Evolutionary conservation across 257 asterid species (phyloP), one percentile per base, ranked within the genome.

Genomic region (Jasminum sambac): DNA sequence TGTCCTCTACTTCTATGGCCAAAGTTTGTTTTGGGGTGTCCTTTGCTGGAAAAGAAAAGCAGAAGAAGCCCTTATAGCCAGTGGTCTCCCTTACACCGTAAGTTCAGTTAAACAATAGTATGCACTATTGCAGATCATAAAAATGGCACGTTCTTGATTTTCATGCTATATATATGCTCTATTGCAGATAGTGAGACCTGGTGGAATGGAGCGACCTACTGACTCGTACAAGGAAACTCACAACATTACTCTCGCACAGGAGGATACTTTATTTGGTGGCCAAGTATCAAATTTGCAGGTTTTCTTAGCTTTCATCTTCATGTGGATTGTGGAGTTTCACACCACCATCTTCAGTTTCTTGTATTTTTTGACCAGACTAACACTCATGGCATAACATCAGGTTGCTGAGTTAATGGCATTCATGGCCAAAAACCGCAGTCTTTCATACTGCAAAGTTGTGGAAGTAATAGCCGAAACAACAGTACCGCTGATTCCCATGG

Each of bases 121-220:
- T 37, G 37, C 62, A 44, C 8, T 59, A 6, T 65, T 36, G n/a
- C n/a, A 17, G 26, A 67, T 55, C 38, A 25, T 26, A 65, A 63
- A 34, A 63, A 34, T 65, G 11, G 6, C 36, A 30, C 10, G 48
- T 60, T 24, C 17, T 42, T 40, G 38, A 13, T 46, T 55, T 72
- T 60, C 19, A 34, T 37, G 5, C 17, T 25, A 5, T 61, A 21
- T 6, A 44, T 66, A 48, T 80, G 57, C 16, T 75, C 50, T 69
- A 40, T 68, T 82, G 74, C 86, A 93, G 98, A 93, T 93, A 63
- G 98, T 90, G 75, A 81, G 98, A 65, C 98, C 98, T 3, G 98
- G 98, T 6, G 97, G 98, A 44, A 93, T 93, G 98, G 98, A 93
- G 84, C 89, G 98, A 43, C 97, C 98, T 7, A 90, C 98, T 11